A percentile compares a stretch with the other conserved stretches of the same genome.
These are phyloP conservation scores for Sanghuangporus weigelae DNA, from an alignment of 1,284 basidiomycete species.

Conservation along the genomic window DNA sequence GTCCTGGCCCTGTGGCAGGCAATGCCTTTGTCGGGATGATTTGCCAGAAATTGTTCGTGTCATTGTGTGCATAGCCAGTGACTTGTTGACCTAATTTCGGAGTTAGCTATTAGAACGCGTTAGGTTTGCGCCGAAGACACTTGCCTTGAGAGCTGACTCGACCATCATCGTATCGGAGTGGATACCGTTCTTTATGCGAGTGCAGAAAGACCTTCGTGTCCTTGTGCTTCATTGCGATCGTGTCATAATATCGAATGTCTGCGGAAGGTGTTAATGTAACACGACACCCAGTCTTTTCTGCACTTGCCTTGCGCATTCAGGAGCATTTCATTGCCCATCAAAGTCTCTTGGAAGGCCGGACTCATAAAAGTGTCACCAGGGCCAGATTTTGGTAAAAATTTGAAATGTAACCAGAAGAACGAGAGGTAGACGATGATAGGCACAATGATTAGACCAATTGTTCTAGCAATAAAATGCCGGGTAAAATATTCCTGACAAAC, in stretches of 20 bases:
- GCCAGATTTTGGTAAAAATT: constrained; percentile 85
- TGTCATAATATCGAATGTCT: constrained; percentile 95
- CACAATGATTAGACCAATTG: constrained; percentile 81
- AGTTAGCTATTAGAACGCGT: neutral
- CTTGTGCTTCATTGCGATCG: constrained; percentile 84
- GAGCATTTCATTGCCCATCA: constrained; percentile 88
- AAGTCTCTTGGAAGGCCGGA: constrained; percentile 95
- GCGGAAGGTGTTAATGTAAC: constrained; percentile 15
- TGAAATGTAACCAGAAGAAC: constrained; percentile 97
- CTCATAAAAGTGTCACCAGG: constrained; percentile 97
- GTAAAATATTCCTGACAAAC: constrained; percentile 79
- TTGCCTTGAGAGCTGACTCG: constrained; percentile 90
- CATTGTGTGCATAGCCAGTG: constrained; percentile 92
- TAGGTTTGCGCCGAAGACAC: constrained; percentile 6
- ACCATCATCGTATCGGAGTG: constrained; percentile 93
- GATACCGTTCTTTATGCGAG: constrained; percentile 88
- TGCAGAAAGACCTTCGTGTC: constrained; percentile 92
- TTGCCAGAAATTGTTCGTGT: constrained; percentile 95
- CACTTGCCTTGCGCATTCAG: constrained; percentile 79
- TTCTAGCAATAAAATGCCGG: constrained; percentile 85
- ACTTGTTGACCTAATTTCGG: constrained; percentile 81
- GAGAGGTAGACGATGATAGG: constrained; percentile 90
- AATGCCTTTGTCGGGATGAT: constrained; percentile 91
- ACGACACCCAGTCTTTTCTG: neutral
- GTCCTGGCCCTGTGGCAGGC: constrained; percentile 83